Evolutionary conservation across 352 stramenopile genomes (phyloP).

Genomic region (Phytopythium boreale): DNA sequence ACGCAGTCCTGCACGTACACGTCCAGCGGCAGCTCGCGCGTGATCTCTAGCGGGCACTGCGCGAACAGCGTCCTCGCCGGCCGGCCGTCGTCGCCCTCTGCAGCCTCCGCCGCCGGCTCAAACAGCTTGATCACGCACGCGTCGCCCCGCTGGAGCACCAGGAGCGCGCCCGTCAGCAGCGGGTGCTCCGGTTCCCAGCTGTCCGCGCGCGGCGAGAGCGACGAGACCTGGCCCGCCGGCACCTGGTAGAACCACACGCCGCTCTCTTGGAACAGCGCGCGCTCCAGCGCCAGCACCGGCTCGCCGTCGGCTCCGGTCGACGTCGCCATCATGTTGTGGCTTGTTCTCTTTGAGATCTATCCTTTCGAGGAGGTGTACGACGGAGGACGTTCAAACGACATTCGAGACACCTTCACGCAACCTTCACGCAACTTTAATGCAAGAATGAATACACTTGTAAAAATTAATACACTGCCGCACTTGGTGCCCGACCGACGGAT

Average conservation of each 20-base stretch:
- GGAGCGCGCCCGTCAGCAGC: conserved; percentile 70
- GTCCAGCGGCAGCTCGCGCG: conserved; percentile 52
- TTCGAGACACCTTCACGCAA: background rate
- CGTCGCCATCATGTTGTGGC: background rate
- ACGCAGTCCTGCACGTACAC: conserved; percentile 85
- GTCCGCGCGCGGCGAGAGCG: conserved; percentile 71
- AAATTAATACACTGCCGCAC: conserved; percentile 2
- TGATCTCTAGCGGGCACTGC: conserved; percentile 75
- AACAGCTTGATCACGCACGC: conserved; percentile 73
- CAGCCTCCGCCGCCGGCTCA: conserved; percentile 35
- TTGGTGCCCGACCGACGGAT: background rate
- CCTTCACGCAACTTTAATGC: background rate
- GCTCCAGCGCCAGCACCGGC: conserved; percentile 47
- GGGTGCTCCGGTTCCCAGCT: conserved; percentile 80
- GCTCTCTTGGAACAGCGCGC: conserved; percentile 70
- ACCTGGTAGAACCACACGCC: conserved; percentile 88
- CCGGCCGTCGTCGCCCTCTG: background rate
- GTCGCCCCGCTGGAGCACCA: conserved; percentile 72
- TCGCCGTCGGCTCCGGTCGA: conserved; percentile 7
- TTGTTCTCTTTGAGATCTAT: background rate
- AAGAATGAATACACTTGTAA: conserved; percentile 1
- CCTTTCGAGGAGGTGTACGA: background rate
- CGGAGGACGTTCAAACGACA: background rate
- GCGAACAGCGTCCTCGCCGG: conserved; percentile 55
- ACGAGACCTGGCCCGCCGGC: conserved; percentile 58